Conservation (phyloP, 2,329 filamentous ascomycete genomes). For the Alternaria sp. region DNA sequence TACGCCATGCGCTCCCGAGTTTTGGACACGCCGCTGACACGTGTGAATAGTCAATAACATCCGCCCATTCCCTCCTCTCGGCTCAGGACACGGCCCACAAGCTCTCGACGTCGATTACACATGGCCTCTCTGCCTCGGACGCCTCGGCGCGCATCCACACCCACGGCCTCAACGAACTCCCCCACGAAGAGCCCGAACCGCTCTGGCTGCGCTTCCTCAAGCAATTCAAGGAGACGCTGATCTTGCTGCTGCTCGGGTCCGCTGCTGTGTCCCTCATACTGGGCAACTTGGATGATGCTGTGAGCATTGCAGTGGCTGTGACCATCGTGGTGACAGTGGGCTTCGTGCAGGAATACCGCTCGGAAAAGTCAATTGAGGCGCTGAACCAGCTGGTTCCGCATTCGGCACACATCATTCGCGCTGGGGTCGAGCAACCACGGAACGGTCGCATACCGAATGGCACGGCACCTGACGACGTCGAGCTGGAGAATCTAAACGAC, state of each 20-base stretch:
- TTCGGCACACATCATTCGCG: conserved; percentile 89
- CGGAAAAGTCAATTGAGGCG: conserved; percentile 95
- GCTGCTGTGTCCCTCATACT: conserved; percentile 87
- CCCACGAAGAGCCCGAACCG: conserved; percentile 90
- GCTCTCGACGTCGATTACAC: conserved; percentile 80
- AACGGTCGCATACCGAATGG: conserved; percentile 28
- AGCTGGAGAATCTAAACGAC: conserved; percentile 58
- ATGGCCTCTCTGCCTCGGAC: conserved; percentile 81
- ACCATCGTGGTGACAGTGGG: conserved; percentile 96
- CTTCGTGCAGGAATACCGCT: conserved; percentile 96
- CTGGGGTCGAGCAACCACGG: conserved; percentile 31
- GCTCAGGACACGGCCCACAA: conserved; percentile 77
- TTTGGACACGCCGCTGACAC: conserved; percentile 22
- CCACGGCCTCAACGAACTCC: conserved; percentile 91
- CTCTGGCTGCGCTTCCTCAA: conserved; percentile 94
- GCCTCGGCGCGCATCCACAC: conserved; percentile 79
- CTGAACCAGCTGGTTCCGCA: conserved; percentile 93
- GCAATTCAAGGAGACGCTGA: conserved; percentile 96
- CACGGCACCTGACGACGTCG: conserved; percentile 43
- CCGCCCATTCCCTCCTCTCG: conserved; percentile 69
- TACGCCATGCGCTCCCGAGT: conserved; percentile 22
- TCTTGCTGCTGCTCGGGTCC: conserved; percentile 87
- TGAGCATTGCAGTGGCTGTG: conserved; percentile 94
- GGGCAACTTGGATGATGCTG: conserved; percentile 90
- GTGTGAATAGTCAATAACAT: conserved; percentile 50